These are phyloP conservation scores for Coemansia sp. DNA, from an alignment of 192 early-diverging fungal species.

Conservation along the genomic window DNA sequence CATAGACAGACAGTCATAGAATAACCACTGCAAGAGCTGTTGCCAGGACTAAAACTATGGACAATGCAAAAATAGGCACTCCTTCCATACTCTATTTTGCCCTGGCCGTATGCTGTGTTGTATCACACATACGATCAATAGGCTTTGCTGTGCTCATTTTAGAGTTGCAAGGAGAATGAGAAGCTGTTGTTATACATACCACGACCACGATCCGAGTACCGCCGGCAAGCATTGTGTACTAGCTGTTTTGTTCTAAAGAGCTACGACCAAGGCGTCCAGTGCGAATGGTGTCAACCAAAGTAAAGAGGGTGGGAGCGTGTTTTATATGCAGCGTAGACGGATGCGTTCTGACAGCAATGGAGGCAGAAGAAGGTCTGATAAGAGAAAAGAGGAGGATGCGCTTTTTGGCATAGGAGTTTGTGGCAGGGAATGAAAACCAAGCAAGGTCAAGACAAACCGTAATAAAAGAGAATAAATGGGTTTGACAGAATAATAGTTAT, in stretches of 20 bases:
- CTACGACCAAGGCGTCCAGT: not conserved
- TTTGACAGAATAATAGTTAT: no score
- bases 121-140: not conserved
- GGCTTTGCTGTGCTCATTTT: no score
- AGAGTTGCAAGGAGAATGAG: not conserved
- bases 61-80: no score
- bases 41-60: no score
- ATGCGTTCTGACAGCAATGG: not conserved
- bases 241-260: not conserved
- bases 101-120: not conserved
- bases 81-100: no score
- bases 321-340: no score
- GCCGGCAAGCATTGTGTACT: constrained; percentile 44
- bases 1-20: no score
- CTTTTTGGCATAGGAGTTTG: not conserved
- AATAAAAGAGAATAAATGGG: not conserved
- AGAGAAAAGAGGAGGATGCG: not conserved
- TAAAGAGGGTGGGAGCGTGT: not conserved
- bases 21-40: not conserved
- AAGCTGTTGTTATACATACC: constrained; percentile 27
- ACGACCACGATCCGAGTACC: constrained; percentile 57
- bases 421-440: not conserved
- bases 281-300: not conserved
- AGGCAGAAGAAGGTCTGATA: not conserved
- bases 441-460: not conserved